Percentiles rank a stretch among this genome's conserved stretches.
These are phyloP conservation scores for Sutorius australiensis DNA, from an alignment of 768 basidiomycete genomes.

Conservation along the genomic window DNA sequence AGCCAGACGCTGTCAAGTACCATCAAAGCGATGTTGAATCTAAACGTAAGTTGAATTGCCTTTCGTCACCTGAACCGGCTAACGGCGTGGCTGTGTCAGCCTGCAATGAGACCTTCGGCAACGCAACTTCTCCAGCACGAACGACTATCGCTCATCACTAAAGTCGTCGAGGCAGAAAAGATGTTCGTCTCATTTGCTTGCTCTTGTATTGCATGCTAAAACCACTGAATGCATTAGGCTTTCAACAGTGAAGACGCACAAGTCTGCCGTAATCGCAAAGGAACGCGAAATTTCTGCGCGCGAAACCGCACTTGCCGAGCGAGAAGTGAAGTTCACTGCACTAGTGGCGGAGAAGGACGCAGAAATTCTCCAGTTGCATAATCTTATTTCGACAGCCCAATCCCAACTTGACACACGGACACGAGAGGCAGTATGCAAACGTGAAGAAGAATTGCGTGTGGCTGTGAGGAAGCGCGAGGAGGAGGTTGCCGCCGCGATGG, in stretches of 20 bases:
- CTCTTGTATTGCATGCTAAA: not conserved
- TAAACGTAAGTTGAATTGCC: slow-evolving; percentile 55
- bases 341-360: slow-evolving; percentile 54
- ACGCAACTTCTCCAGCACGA: slow-evolving; percentile 79
- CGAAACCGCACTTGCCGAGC: slow-evolving; percentile 52
- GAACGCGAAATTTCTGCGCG: slow-evolving; percentile 63
- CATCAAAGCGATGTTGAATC: slow-evolving; percentile 83
- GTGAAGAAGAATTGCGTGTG: slow-evolving; percentile 67
- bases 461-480: slow-evolving; percentile 66
- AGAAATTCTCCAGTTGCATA: slow-evolving; percentile 52
- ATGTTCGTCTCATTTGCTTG: slow-evolving; percentile 44
- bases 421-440: slow-evolving; percentile 53
- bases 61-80: not conserved
- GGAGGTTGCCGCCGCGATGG: slow-evolving; percentile 63
- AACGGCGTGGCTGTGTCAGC: slow-evolving; percentile 38
- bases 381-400: slow-evolving; percentile 38
- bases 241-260: slow-evolving; percentile 60
- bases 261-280: slow-evolving; percentile 47
- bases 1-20: slow-evolving; percentile 65
- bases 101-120: slow-evolving; percentile 83
- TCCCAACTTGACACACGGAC: slow-evolving; percentile 43
- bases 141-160: slow-evolving; percentile 63
- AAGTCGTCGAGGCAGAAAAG: slow-evolving; percentile 74
- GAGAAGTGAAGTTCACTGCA: slow-evolving; percentile 48
- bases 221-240: slow-evolving; percentile 41